Evolutionary conservation across 352 stramenopile genomes (phyloP).

Genomic region (Pythium phragmiticola): DNA sequence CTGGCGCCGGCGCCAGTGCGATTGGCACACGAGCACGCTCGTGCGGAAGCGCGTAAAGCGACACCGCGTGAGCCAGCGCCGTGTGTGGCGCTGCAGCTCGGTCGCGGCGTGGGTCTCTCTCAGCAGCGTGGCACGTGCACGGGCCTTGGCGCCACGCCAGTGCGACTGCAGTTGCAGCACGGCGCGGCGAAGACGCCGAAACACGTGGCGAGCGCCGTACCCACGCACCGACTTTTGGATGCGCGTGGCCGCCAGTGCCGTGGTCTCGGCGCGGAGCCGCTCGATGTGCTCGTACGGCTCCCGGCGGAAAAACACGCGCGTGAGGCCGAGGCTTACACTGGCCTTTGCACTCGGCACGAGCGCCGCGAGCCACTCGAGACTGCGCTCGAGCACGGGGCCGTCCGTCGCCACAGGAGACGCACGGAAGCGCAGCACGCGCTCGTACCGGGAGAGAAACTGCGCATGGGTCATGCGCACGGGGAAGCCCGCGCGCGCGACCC

Average conservation of each 20-base stretch:
- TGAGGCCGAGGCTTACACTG: slow-evolving; percentile 83
- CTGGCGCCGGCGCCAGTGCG: slow-evolving; percentile 42
- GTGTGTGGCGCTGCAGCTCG: slow-evolving; percentile 47
- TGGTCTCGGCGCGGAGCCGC: slow-evolving; percentile 40
- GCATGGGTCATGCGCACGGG: slow-evolving; percentile 78
- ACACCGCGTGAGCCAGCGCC: slow-evolving; percentile 32
- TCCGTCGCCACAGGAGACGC: neutral
- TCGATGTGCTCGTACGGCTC: slow-evolving; percentile 93
- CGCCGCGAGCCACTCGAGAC: slow-evolving; percentile 12
- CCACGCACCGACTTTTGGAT: slow-evolving; percentile 60
- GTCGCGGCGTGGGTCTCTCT: slow-evolving; percentile 35
- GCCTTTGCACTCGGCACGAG: slow-evolving; percentile 4
- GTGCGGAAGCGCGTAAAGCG: slow-evolving; percentile 37
- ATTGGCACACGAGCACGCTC: slow-evolving; percentile 48
- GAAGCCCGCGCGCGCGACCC: slow-evolving; percentile 81
- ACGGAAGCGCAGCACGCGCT: slow-evolving; percentile 42
- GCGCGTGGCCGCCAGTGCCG: slow-evolving; percentile 33
- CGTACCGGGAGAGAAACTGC: slow-evolving; percentile 76
- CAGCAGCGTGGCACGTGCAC: slow-evolving; percentile 38
- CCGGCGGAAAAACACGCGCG: slow-evolving; percentile 95
- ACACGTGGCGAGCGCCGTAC: slow-evolving; percentile 42
- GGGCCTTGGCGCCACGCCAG: slow-evolving; percentile 38
- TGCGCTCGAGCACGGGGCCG: slow-evolving; percentile 5
- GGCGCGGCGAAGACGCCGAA: slow-evolving; percentile 29
- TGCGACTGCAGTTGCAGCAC: slow-evolving; percentile 48